Conservation (phyloP, 768 basidiomycete species). For the Tylopilus rubrobrunneus region DNA sequence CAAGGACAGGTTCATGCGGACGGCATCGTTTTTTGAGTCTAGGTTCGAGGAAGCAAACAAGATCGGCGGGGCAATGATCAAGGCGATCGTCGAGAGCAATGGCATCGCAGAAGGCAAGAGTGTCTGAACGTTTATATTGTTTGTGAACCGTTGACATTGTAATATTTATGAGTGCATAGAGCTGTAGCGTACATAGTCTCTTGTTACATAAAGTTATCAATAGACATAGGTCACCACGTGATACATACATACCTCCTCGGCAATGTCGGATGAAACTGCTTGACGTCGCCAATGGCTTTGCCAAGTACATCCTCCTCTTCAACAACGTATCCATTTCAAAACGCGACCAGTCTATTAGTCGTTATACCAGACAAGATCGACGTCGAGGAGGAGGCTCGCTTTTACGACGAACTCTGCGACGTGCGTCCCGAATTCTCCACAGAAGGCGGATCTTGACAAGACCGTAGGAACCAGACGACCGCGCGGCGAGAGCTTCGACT, state of each 20-base stretch:
- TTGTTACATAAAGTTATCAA: too few species aligned
- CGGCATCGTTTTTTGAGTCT: constrained; percentile 77
- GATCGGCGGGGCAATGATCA: constrained; percentile 86
- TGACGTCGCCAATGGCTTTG: constrained; percentile 1
- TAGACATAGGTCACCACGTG: too few species aligned
- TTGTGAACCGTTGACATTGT: too few species aligned
- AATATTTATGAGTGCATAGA: too few species aligned
- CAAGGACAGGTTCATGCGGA: constrained; percentile 72
- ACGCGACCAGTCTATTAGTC: constrained; percentile 46
- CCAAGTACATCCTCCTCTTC: constrained; percentile 11
- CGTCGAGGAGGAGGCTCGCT: constrained; percentile 60
- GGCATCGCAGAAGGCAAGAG: background rate
- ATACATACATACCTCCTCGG: too few species aligned
- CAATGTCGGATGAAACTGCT: too few species aligned
- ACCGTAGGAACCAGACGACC: constrained; percentile 18
- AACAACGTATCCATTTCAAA: constrained; percentile 41
- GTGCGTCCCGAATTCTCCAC: constrained; percentile 25
- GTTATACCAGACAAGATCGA: constrained; percentile 57
- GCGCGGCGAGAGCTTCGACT: constrained; percentile 1
- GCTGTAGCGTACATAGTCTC: too few species aligned
- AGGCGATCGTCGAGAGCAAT: constrained; percentile 67
- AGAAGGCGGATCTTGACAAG: background rate
- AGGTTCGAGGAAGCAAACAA: constrained; percentile 83
- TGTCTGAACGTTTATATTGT: too few species aligned
- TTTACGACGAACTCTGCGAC: constrained; percentile 63